These are phyloP conservation scores for Ceratorhiza oryzae-sativae DNA, from an alignment of 1,284 basidiomycete genomes.

Conservation along the genomic window DNA sequence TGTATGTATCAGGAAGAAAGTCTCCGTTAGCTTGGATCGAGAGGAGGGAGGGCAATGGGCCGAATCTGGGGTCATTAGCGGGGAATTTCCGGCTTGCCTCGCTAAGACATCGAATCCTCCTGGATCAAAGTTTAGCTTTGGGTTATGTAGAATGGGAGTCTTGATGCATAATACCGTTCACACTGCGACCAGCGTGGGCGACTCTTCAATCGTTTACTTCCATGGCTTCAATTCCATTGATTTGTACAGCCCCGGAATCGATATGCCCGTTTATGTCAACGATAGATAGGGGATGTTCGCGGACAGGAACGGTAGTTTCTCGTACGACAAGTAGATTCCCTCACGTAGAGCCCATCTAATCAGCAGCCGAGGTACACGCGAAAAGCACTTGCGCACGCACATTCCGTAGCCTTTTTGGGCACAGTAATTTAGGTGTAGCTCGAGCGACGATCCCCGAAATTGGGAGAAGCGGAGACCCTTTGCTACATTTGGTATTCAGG, in stretches of 20 bases:
- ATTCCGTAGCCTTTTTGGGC: neutral
- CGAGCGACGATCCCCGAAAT: neutral
- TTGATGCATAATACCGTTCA: neutral
- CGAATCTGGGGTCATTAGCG: constrained; percentile 32
- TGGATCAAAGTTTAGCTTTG: constrained; percentile 11
- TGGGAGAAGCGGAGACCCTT: neutral
- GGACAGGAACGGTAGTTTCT: no score
- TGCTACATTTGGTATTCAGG: no score
- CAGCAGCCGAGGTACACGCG: constrained; percentile 12
- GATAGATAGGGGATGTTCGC: no score
- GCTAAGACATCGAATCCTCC: neutral
- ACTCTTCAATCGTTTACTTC: no score
- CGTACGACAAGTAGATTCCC: neutral
- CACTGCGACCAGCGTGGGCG: no score
- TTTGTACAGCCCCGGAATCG: no score
- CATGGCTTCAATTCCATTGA: no score
- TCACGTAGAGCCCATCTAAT: neutral
- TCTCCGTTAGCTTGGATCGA: constrained; percentile 34
- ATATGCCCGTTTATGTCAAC: no score
- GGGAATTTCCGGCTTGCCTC: neutral
- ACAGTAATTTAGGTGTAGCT: neutral
- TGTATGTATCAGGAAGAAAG: constrained; percentile 20
- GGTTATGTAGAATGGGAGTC: neutral
- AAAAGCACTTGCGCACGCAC: constrained; percentile 8
- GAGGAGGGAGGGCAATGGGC: constrained; percentile 1